phyloP scores from a whole-genome alignment of 352 stramenopile genomes.

The Pythium brachiatum region DNA sequence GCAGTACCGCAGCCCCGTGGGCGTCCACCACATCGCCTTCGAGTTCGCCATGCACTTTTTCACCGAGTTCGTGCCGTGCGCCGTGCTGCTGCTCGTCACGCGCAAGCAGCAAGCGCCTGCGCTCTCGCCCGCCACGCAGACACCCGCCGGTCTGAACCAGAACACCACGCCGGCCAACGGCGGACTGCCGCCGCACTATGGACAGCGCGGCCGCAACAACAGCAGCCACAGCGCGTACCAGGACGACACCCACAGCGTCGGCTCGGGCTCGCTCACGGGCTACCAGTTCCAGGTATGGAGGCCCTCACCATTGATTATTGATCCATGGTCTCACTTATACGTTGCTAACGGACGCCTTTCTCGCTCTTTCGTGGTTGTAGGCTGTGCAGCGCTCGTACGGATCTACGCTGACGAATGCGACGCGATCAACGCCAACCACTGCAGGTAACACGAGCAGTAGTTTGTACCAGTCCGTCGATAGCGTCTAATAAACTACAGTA shows the following conservation, averaged over 20 bases:
- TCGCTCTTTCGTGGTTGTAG: slow-evolving; percentile 3
- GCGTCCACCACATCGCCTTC: slow-evolving; percentile 66
- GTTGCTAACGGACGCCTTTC: no score
- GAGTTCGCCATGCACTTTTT: slow-evolving; percentile 71
- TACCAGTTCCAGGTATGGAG: slow-evolving; percentile 62
- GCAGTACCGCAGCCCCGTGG: slow-evolving; percentile 57
- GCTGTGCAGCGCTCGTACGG: slow-evolving; percentile 25
- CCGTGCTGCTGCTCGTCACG: slow-evolving; percentile 67
- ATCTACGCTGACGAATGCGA: slow-evolving; percentile 13
- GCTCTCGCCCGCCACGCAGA: background rate
- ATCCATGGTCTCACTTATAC: background rate
- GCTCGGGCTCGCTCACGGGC: slow-evolving; percentile 49
- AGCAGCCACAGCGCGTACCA: slow-evolving; percentile 39
- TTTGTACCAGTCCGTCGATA: slow-evolving; percentile 15
- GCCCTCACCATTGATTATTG: background rate
- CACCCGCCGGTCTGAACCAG: background rate
- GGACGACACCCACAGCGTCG: slow-evolving; percentile 37
- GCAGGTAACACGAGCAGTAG: background rate
- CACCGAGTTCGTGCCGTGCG: slow-evolving; percentile 71
- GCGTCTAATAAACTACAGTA: slow-evolving; percentile 19
- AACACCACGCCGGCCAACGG: slow-evolving; percentile 35
- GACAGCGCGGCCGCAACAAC: slow-evolving; percentile 35
- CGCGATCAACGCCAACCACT: slow-evolving; percentile 8
- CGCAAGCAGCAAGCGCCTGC: slow-evolving; percentile 38
- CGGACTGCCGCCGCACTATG: slow-evolving; percentile 5